phyloP scores from a whole-genome alignment of 1,139 yeast genomes.

The Debaryomyces subglobosus region DNA sequence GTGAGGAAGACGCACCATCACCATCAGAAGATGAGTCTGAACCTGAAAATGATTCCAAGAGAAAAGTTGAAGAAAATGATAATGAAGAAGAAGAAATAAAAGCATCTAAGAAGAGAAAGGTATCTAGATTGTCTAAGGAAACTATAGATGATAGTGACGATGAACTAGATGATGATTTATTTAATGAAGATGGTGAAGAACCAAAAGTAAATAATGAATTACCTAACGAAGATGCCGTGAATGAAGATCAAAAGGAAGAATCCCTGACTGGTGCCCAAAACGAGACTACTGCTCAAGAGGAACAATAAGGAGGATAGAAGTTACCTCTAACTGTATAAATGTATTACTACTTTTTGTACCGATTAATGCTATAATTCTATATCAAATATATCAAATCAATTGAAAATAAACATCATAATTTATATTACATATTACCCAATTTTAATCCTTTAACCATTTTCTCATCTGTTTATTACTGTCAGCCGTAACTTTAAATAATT shows the following conservation, averaged over 20 bases:
- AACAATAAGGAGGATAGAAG: neutral
- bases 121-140: conserved; percentile 48
- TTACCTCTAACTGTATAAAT: conserved; percentile 3
- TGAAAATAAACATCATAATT: conserved; percentile 14
- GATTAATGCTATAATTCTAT: conserved; percentile 5
- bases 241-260: neutral
- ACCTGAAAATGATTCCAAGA: conserved; percentile 19
- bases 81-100: conserved; percentile 20
- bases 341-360: conserved; percentile 6
- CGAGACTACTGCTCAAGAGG: conserved; percentile 6
- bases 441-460: conserved; percentile 51
- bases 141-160: conserved; percentile 59
- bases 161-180: conserved; percentile 35
- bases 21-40: conserved; percentile 23
- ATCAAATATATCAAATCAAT: neutral
- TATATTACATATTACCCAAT: conserved; percentile 7
- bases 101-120: conserved; percentile 22
- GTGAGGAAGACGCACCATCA: conserved; percentile 26
- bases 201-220: conserved; percentile 7
- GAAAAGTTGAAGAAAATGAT: conserved; percentile 28
- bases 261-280: neutral
- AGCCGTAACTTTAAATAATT: conserved; percentile 59
- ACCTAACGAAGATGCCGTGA: neutral
- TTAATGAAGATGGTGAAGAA: conserved; percentile 12
- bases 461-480: conserved; percentile 65